Conservation (phyloP, 805 yeast species). For the Hyphopichia homilentoma region DNA sequence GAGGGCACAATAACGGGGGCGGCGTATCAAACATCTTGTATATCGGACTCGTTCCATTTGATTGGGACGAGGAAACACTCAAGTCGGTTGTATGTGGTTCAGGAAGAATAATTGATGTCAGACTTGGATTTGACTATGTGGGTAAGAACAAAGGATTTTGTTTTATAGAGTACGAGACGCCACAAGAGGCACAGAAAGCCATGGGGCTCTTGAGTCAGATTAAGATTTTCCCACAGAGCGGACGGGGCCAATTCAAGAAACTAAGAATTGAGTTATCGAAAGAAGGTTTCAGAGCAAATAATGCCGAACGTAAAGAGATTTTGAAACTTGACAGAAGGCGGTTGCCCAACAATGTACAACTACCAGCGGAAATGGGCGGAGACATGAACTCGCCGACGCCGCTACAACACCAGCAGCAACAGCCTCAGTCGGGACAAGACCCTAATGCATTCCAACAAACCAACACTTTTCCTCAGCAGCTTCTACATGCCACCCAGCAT, state of each 20-base stretch:
- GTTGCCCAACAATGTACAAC: constrained; percentile 54
- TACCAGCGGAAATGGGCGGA: constrained; percentile 47
- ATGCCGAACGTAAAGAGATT: constrained; percentile 36
- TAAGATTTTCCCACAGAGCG: constrained; percentile 30
- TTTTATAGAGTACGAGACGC: constrained; percentile 54
- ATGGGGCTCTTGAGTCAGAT: constrained; percentile 41
- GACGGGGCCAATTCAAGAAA: constrained; percentile 29
- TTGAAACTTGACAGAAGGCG: constrained; percentile 41
- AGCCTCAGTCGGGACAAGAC: background rate
- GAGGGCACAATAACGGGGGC: constrained; percentile 2
- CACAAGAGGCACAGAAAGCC: constrained; percentile 53
- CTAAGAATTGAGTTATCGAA: constrained; percentile 58
- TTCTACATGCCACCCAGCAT: constrained; percentile 51
- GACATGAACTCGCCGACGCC: constrained; percentile 1
- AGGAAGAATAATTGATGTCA: constrained; percentile 66
- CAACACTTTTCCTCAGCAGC: constrained; percentile 14
- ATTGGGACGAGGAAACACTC: constrained; percentile 65
- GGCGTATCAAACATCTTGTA: constrained; percentile 44
- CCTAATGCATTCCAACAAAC: constrained; percentile 2
- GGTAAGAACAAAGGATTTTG: constrained; percentile 66
- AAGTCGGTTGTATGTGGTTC: constrained; percentile 66
- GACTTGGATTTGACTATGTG: constrained; percentile 56
- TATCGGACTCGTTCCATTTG: constrained; percentile 63
- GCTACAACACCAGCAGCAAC: constrained; percentile 2
- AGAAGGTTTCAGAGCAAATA: constrained; percentile 45